Evolutionary conservation across 192 early-diverging fungal genomes (phyloP).

Genomic region (Coemansia erecta): DNA sequence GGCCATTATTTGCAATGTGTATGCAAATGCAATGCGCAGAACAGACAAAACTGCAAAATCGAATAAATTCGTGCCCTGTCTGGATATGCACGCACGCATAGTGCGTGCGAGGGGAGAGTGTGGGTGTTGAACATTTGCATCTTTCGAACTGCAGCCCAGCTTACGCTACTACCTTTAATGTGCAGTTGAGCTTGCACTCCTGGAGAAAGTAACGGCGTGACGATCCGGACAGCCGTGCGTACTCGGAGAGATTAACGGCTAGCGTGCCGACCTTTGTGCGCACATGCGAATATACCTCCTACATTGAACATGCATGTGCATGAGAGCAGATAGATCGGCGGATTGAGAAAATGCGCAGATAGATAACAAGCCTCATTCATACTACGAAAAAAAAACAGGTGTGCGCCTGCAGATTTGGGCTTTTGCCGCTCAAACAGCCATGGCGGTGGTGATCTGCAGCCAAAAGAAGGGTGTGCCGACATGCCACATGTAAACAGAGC

Average conservation of each 20-base stretch:
- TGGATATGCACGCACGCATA: too few relatives aligned
- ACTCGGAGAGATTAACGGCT: slow-evolving; percentile 77
- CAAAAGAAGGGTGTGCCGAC: too few relatives aligned
- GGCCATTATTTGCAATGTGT: too few relatives aligned
- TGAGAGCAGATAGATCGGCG: background rate
- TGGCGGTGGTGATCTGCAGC: too few relatives aligned
- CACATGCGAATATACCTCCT: slow-evolving; percentile 51
- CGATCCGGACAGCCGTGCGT: slow-evolving; percentile 57
- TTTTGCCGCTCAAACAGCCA: too few relatives aligned
- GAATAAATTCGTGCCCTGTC: too few relatives aligned
- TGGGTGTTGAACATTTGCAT: too few relatives aligned
- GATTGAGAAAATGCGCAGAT: slow-evolving; percentile 5
- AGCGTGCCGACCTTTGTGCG: slow-evolving; percentile 59
- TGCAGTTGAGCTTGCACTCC: slow-evolving; percentile 78
- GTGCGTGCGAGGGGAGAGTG: too few relatives aligned
- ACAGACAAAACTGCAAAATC: too few relatives aligned
- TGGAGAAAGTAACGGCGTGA: slow-evolving; percentile 62
- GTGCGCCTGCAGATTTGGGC: background rate
- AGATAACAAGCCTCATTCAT: background rate
- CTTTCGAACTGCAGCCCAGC: background rate
- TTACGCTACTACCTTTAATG: slow-evolving; percentile 59
- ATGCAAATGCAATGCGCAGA: too few relatives aligned
- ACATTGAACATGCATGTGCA: slow-evolving; percentile 13
- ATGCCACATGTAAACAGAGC: too few relatives aligned
- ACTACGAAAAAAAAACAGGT: background rate